phyloP scores from a whole-genome alignment of 345 rosid species.

The Passiflora organensis region DNA sequence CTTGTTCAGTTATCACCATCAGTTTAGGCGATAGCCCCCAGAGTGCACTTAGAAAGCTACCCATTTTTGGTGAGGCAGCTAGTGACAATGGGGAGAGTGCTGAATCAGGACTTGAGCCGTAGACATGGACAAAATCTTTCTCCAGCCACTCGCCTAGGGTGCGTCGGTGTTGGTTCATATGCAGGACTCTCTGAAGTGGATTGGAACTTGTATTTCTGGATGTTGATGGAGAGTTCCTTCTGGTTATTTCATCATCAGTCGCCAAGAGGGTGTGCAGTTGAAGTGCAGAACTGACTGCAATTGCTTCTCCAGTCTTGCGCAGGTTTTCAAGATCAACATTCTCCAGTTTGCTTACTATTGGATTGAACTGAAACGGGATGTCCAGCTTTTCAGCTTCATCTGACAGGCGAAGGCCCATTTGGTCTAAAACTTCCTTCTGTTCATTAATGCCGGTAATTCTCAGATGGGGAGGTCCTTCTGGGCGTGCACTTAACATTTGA shows the following conservation, averaged over 20 bases:
- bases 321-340: slow-evolving; percentile 46
- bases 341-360: slow-evolving; percentile 52
- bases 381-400: slow-evolving; percentile 70
- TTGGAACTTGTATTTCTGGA: slow-evolving; percentile 27
- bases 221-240: slow-evolving; percentile 34
- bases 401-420: slow-evolving; percentile 49
- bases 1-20: slow-evolving; percentile 65
- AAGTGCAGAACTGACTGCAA: slow-evolving; percentile 64
- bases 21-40: slow-evolving; percentile 59
- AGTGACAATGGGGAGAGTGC: slow-evolving; percentile 39
- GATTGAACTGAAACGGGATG: slow-evolving; percentile 68
- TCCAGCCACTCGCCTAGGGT: slow-evolving; percentile 74
- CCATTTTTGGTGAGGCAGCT: slow-evolving; percentile 42
- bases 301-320: slow-evolving; percentile 71
- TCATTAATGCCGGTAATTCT: slow-evolving; percentile 67
- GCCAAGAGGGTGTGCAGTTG: slow-evolving; percentile 62
- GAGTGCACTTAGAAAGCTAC: slow-evolving; percentile 43
- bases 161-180: slow-evolving; percentile 31
- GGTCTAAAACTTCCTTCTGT: slow-evolving; percentile 56
- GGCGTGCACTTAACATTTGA: slow-evolving; percentile 47
- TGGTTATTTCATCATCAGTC: slow-evolving; percentile 41
- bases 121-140: slow-evolving; percentile 36
- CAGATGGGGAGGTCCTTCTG: slow-evolving; percentile 71
- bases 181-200: slow-evolving; percentile 26
- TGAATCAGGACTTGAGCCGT: slow-evolving; percentile 44